phyloP scores from a whole-genome alignment of 192 early-diverging fungal genomes.

The Lobosporangium transversale region DNA sequence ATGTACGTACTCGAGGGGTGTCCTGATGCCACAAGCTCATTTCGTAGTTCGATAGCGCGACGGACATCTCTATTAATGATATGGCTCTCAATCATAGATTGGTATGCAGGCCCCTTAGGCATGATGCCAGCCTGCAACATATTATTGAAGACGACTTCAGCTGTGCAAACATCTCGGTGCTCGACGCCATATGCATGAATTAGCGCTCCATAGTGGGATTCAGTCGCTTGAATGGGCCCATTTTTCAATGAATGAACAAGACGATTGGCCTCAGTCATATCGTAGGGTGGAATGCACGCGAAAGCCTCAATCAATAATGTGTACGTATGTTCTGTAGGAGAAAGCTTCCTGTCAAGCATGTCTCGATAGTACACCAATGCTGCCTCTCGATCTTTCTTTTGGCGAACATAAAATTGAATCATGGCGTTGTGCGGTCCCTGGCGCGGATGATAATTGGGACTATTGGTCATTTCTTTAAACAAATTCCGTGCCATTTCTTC shows the following conservation, averaged over 20 bases:
- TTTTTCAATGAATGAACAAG: slow-evolving; percentile 56
- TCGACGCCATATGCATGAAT: slow-evolving; percentile 66
- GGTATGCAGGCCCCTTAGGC: slow-evolving; percentile 62
- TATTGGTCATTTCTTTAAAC: slow-evolving; percentile 60
- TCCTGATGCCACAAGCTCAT: slow-evolving; percentile 50
- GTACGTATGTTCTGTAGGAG: slow-evolving; percentile 64
- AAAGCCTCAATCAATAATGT: slow-evolving; percentile 66
- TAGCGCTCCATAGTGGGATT: slow-evolving; percentile 63
- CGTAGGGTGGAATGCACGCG: slow-evolving; percentile 63
- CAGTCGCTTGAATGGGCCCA: slow-evolving; percentile 51
- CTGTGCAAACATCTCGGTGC: slow-evolving; percentile 58
- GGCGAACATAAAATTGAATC: slow-evolving; percentile 71
- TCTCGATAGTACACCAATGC: slow-evolving; percentile 61
- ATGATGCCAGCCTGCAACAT: slow-evolving; percentile 46
- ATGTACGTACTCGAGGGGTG: slow-evolving; percentile 62
- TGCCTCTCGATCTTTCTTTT: slow-evolving; percentile 58
- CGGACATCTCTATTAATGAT: slow-evolving; percentile 55
- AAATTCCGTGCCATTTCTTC: slow-evolving; percentile 58
- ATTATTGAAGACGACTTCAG: slow-evolving; percentile 54
- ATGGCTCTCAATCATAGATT: slow-evolving; percentile 64
- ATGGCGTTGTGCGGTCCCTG: slow-evolving; percentile 66
- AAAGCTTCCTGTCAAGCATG: slow-evolving; percentile 53
- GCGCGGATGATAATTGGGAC: slow-evolving; percentile 58
- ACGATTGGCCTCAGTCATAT: slow-evolving; percentile 61
- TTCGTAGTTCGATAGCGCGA: slow-evolving; percentile 56